Evolutionary conservation across 495 filamentous ascomycete species (phyloP).

Genomic region (Penicillium mononematosum): DNA sequence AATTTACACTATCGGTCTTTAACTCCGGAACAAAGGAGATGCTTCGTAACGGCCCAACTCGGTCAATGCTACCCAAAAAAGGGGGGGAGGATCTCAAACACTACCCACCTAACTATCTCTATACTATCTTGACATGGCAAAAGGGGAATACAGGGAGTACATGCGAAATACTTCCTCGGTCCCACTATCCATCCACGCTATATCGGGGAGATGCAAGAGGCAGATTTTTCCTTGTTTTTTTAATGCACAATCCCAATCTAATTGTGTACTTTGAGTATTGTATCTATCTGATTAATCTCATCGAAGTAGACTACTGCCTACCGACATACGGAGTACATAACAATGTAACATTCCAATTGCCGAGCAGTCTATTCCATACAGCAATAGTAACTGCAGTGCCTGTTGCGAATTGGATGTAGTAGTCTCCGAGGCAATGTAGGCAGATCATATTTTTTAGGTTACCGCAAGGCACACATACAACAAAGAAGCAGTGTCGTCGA

Average conservation of each 20-base stretch:
- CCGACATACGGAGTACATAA: not conserved
- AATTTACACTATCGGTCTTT: not conserved
- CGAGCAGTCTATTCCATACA: not conserved
- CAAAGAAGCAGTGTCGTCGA: conserved; percentile 1
- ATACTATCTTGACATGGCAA: conserved; percentile 1
- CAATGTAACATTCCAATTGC: conserved; percentile 1
- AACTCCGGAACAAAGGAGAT: conserved; percentile 1
- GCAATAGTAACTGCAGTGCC: not conserved
- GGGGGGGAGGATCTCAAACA: not conserved
- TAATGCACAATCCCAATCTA: conserved; percentile 3
- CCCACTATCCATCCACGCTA: conserved; percentile 8
- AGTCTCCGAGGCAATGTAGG: not conserved
- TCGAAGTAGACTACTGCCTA: conserved; percentile 2
- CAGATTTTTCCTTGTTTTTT: not conserved
- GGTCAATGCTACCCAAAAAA: not conserved
- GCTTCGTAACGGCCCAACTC: not conserved
- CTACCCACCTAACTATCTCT: not conserved
- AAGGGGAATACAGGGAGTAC: conserved; percentile 2
- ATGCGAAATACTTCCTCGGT: not conserved
- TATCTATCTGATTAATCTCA: conserved; percentile 9
- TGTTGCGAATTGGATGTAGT: not conserved
- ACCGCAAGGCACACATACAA: not conserved
- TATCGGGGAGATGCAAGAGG: conserved; percentile 10
- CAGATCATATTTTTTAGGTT: not conserved
- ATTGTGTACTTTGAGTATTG: conserved; percentile 6